Evolutionary conservation across 495 filamentous ascomycete species (phyloP), one percentile per base, ranked within the genome.

Genomic region (Penicillium coprophilum): DNA sequence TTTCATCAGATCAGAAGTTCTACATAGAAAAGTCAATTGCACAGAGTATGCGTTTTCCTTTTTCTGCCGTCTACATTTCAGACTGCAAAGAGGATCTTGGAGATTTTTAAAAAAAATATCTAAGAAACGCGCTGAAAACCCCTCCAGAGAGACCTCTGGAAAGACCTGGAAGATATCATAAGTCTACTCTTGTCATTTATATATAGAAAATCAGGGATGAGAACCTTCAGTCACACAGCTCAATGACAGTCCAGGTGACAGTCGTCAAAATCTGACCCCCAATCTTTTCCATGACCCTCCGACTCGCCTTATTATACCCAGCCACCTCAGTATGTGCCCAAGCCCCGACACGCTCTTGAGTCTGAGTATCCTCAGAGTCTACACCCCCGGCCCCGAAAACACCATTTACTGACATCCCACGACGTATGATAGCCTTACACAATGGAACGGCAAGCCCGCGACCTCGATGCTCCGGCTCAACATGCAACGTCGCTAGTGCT

Each of bases 271-370:
- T 58, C 58, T 59, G 55, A 6, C 75, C 75, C 4, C 81, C 81
- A 46, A 81, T 49, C 60, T 72, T 75, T 58, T 72, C 74, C 74
- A 82, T 81, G 3, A 83, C 78, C 32, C 75, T 72, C 40, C 71
- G 63, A 70, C 81, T 81, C 13, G 66, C 77, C 43, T 41, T 30
- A 68, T 83, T 82, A 39, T 60, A 66, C 52, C 54, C 63, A 13
- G 71, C 65, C 30, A 82, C 76, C 60, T 82, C 77, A 13, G 75
- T 65, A 71, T 80, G 76, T 34, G 68, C 71, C 75, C 72, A 80
- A 15, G 53, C 55, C 3, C 49, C 60, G 9, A 61, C 36, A 1
- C 13, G 46, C 3, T 53, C 39, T 27, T 13, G 38, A 32, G 45
- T 15, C 50, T 53, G 31, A 19, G 19, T n/a, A 55, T 63, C 59